phyloP scores from a whole-genome alignment of 108 stramenopile species.

The Seminavis robusta region DNA sequence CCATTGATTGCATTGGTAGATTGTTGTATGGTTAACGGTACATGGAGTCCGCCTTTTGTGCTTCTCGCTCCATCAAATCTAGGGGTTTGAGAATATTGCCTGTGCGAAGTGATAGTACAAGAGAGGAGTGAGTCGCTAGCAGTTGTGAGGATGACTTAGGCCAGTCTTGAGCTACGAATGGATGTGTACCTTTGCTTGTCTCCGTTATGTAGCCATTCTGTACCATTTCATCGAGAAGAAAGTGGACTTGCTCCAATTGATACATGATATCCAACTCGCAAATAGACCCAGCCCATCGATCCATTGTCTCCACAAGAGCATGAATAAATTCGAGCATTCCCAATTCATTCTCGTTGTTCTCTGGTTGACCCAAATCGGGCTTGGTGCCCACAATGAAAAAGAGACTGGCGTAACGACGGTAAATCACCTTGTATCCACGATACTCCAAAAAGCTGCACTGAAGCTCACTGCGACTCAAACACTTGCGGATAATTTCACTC shows the following conservation, averaged over 20 bases:
- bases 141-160: too few relatives aligned
- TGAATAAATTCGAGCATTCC: constrained; percentile 96
- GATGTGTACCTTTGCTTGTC: constrained; percentile 82
- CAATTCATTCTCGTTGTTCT: constrained; percentile 92
- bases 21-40: constrained; percentile 70
- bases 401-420: constrained; percentile 90
- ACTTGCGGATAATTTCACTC: constrained; percentile 94
- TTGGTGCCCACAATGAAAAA: constrained; percentile 96
- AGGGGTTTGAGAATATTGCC: constrained; percentile 84
- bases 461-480: constrained; percentile 85
- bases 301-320: constrained; percentile 89
- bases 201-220: constrained; percentile 93
- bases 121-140: too few relatives aligned
- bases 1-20: too few relatives aligned
- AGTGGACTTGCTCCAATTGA: constrained; percentile 94
- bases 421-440: constrained; percentile 93
- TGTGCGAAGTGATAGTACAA: too few relatives aligned
- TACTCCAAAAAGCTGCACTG: constrained; percentile 96
- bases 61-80: constrained; percentile 87
- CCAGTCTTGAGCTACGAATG: too few relatives aligned
- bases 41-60: constrained; percentile 83
- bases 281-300: constrained; percentile 78
- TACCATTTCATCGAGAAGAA: constrained; percentile 95
- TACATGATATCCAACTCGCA: constrained; percentile 98
- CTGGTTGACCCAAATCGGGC: constrained; percentile 66